Base-by-base conservation (phyloP, 1,284 basidiomycete species). In the Pterulicium gracile region DNA sequence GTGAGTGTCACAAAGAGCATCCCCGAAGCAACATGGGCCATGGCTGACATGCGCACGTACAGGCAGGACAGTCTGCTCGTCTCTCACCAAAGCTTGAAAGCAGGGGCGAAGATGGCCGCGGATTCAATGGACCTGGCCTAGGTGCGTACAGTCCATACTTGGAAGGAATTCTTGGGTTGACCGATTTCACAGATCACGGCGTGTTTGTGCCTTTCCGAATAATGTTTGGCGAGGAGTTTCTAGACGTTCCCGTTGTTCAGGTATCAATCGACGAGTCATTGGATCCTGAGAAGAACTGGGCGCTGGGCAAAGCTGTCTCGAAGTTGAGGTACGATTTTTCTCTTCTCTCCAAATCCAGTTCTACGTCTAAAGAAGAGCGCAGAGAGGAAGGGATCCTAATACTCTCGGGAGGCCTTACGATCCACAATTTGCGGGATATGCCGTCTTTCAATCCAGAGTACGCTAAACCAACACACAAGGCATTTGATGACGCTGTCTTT, bases 121-220 rank as follows among this genome's bases (percentile, higher is more conserved):
- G 81, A 0, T 79, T 75, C 56, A 46, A 56, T 36, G 80, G 78
- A 2, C 75, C 81, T 1, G 81, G 71, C 57, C 56, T 74, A 46
- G 36, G 36, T 39, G 5, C 15, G 36, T 39, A 18, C 4, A 7
- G 7, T 32, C n/a, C 10, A 10, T 32, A n/a, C 27, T 10, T 32
- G n/a, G 27, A 32, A 32, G 7, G 10, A 32, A 32, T 32, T n/a
- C n/a, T n/a, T n/a, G n/a, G n/a, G 27, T n/a, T 39, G 68, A 4
- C 65, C 70, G 0, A 65, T 4, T 53, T 72, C 5, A 39, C 19
- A 39, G 83, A 84, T 54, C 82, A 86, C 54, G 82, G 83, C 24
- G 79, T 84, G 43, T 88, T 88, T 57, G 68, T 88, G 4, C 85
- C 85, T 0, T 87, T 88, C 68, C 68, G 72, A 42, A 58, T 82